Evolutionary conservation across 2,329 filamentous ascomycete genomes (phyloP), one percentile per base, ranked within the genome.

Genomic region (Monosporascus sp.): DNA sequence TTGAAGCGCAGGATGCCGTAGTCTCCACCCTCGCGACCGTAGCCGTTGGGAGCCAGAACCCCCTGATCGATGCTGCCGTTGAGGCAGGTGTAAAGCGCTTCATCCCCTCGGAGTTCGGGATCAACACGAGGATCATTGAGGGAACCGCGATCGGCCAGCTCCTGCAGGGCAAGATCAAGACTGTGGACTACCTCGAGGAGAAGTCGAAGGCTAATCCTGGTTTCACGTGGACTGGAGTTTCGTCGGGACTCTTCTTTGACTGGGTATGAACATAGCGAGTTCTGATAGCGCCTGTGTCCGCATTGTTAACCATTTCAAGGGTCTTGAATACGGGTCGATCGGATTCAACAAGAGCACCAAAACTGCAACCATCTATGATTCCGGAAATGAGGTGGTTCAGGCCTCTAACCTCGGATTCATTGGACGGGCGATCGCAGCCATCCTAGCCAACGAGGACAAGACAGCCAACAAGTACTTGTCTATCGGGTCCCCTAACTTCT

Each of bases 171-270:
- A 68, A 70, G 58, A 48, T 61, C 46, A 55, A 64, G 52, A 59
- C 59, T 26, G 46, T 82, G 9, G 75, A 82, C 37, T 82, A 85
- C 55, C 70, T 86, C 20, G 73, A 78, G 56, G 67, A 68, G 24
- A 77, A 78, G 57, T 69, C 66, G 7, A 74, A 76, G 56, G 69
- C 77, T 55, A 66, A 69, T 22, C 62, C 70, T 1, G 66, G 60
- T 1, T 78, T 87, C 57, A 76, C 72, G 31, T 88, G 84, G 84
- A 86, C 81, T 1, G 79, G 73, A 2, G 64, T 88, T 16, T 76
- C 82, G 3, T 79, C 72, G 8, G 81, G 83, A 0, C 69, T 78
- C 2, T 82, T 87, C 66, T 84, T 87, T 63, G 84, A 87, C 61
- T 82, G 78, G 79, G 74, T 77, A 63, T 22, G 60, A 7, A 2